A percentile compares a stretch with the other conserved stretches of the same genome.
Conservation (phyloP, 345 rosid genomes). For the Populus tremula region DNA sequence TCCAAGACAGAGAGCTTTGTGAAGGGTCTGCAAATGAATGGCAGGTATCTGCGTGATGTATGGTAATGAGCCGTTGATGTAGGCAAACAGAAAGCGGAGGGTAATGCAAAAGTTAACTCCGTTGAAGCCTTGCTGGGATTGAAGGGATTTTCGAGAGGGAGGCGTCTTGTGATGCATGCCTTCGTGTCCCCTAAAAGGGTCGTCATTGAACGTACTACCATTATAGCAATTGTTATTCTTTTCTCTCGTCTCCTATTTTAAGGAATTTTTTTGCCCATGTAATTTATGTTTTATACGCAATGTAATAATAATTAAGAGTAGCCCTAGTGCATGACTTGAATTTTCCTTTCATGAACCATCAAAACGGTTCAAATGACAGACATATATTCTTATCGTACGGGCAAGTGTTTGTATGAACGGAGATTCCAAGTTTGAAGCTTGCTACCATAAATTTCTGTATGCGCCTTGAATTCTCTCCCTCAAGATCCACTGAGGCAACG, state of each 20-base stretch:
- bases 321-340: constrained; percentile 6
- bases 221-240: constrained; percentile 22
- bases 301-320: neutral
- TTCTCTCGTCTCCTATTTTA: neutral
- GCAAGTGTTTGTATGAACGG: neutral
- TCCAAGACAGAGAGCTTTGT: constrained; percentile 84
- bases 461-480: neutral
- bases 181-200: neutral
- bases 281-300: constrained; percentile 18
- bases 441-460: neutral
- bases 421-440: neutral
- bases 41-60: constrained; percentile 91
- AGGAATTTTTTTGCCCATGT: constrained; percentile 30
- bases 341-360: constrained; percentile 1
- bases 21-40: constrained; percentile 80
- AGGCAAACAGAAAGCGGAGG: neutral
- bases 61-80: constrained; percentile 42
- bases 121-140: neutral
- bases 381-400: neutral
- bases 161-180: neutral
- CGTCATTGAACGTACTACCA: neutral
- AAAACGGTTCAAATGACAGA: constrained; percentile 10
- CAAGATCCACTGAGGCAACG: neutral
- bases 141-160: neutral
- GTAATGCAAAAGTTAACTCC: neutral